These are phyloP conservation scores for Penicillium griseofulvum DNA, from an alignment of 2,329 filamentous ascomycete genomes.

Conservation along the genomic window DNA sequence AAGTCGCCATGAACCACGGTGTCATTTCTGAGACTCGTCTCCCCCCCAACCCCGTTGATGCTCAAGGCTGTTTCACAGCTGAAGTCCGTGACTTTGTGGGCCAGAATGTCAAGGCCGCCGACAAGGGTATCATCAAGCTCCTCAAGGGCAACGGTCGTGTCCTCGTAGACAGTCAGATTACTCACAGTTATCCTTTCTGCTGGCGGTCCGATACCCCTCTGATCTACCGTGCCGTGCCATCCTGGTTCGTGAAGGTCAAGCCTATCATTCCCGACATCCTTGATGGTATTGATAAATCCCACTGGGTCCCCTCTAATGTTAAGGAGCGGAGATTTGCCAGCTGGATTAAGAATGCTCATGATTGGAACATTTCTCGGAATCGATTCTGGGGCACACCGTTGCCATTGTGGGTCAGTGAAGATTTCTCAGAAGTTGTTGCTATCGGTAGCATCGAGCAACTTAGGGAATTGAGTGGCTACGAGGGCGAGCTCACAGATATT, in stretches of 20 bases:
- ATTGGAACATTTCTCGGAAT: constrained; percentile 94
- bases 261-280: constrained; percentile 83
- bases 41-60: constrained; percentile 90
- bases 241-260: constrained; percentile 90
- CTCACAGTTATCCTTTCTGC: constrained; percentile 91
- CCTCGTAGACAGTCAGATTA: constrained; percentile 81
- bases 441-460: constrained; percentile 82
- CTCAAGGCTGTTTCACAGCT: constrained; percentile 73
- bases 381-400: constrained; percentile 95
- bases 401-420: constrained; percentile 87
- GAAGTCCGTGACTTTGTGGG: constrained; percentile 79
- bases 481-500: constrained; percentile 78
- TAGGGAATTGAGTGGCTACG: constrained; percentile 79
- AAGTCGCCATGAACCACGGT: constrained; percentile 71
- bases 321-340: constrained; percentile 88
- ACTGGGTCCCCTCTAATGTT: constrained; percentile 88
- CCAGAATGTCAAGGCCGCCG: constrained; percentile 85
- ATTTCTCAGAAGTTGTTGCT: constrained; percentile 81
- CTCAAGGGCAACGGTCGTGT: constrained; percentile 74
- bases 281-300: constrained; percentile 81
- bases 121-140: constrained; percentile 89
- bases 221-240: constrained; percentile 87
- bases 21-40: constrained; percentile 72
- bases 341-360: constrained; percentile 86
- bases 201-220: constrained; percentile 92